These are phyloP conservation scores for Phytophthora fragariaefolia DNA, from an alignment of 352 stramenopile species.

Conservation along the genomic window DNA sequence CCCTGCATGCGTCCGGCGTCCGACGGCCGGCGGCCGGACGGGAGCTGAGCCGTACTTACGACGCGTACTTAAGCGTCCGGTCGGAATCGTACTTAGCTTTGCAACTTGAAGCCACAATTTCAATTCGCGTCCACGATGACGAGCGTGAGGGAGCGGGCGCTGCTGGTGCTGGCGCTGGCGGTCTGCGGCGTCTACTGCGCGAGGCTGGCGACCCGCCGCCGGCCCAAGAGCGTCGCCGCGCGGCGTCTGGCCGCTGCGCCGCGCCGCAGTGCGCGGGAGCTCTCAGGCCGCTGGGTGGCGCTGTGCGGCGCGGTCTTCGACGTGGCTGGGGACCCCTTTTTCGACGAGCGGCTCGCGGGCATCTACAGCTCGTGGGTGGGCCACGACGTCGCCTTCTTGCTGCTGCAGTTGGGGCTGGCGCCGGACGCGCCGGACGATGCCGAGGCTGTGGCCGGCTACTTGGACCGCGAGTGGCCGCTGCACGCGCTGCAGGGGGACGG, in stretches of 20 bases:
- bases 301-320: slow-evolving; percentile 64
- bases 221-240: slow-evolving; percentile 17
- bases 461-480: slow-evolving; percentile 43
- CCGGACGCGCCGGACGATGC: slow-evolving; percentile 39
- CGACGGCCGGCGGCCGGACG: not conserved
- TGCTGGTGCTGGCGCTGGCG: slow-evolving; percentile 31
- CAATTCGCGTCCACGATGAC: slow-evolving; percentile 22
- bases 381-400: slow-evolving; percentile 59
- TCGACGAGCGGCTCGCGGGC: slow-evolving; percentile 34
- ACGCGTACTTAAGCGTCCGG: slow-evolving; percentile 13
- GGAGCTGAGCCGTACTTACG: not conserved
- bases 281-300: slow-evolving; percentile 52
- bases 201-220: slow-evolving; percentile 9
- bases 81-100: too few relatives aligned
- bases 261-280: slow-evolving; percentile 28
- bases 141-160: slow-evolving; percentile 18
- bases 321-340: slow-evolving; percentile 58
- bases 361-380: slow-evolving; percentile 60
- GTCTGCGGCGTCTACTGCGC: slow-evolving; percentile 36
- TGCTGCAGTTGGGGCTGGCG: slow-evolving; percentile 48
- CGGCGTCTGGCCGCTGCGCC: slow-evolving; percentile 16
- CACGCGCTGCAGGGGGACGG: slow-evolving; percentile 33
- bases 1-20: too few relatives aligned
- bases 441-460: slow-evolving; percentile 40
- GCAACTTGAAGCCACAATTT: slow-evolving; percentile 16